Evolutionary conservation across 495 filamentous ascomycete genomes (phyloP), one percentile per base, ranked within the genome.

Genomic region (Daldinia bambusicola): DNA sequence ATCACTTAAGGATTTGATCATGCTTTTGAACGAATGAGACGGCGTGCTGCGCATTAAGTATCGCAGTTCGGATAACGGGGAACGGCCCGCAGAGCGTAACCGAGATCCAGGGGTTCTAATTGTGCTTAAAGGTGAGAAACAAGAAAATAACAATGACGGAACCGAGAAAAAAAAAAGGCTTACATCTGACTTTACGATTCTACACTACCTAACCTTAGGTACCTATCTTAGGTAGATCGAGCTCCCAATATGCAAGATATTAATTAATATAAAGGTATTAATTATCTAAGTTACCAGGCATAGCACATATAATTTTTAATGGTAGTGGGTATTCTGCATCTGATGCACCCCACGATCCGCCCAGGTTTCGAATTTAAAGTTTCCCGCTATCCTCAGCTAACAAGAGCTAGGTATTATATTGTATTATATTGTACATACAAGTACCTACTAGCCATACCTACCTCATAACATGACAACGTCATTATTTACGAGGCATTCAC

Each of bases 21-120:
- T 3, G 3, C 3, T 26, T 26, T 26, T 26, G 26, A 26, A 26
- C 26, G 3, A 26, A 36, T 6, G 34, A 36, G 34, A 36, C 7
- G 34, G 26, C 26, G 26, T 26, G 26, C 3, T 26, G 26, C 26
- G 26, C 26, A 36, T 36, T 36, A 36, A 36, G 6, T 7, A 36
- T 36, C 6, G 9, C n/a, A 10, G 14, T 32, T 53, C 22, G 30
- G 50, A 53, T 53, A 13, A 9, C 50, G 30, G 32, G 50, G 50
- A n/a, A 53, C 50, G 50, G 50, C 50, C 50, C 50, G 50, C 50
- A 32, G 13, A 16, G 22, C 26, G 26, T 14, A 32, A 53, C 22
- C 30, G 20, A 30, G 50, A 53, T 53, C 10, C 16, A 8, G 50
- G 50, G 50, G 34, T 36, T 10, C 34, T 36, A 36, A 10, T 5